Evolutionary conservation across 2,329 filamentous ascomycete genomes (phyloP), one percentile per base, ranked within the genome.

Genomic region (Diaporthe humulicola): DNA sequence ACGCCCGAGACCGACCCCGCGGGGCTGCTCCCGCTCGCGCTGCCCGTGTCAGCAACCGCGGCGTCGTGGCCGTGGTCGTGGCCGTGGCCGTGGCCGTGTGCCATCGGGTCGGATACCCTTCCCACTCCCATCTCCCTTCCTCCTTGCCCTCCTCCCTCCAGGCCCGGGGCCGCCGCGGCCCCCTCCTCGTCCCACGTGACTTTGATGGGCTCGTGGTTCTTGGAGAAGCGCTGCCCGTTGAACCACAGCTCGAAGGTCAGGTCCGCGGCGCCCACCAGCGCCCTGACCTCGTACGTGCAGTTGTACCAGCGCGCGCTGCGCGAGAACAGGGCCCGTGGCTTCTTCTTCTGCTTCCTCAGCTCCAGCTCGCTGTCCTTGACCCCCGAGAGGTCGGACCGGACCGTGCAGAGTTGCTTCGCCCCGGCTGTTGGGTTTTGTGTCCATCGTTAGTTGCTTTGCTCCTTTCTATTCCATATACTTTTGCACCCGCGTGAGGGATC

Each of bases 231-330:
- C 33, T 82, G 79, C 1, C 84, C 84, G 0, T 79, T 82, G 73
- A 85, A 86, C 86, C 85, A 87, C 3, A 87, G 73, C 76, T 80
- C 84, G 60, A 87, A 87, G 8, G 81, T 78, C 48, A 92, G 81
- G 73, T 92, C 90, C 0, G 90, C 87, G 0, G 88, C 86, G 0
- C 88, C 89, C 4, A 89, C 87, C 48, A 90, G 83, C 5, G 90
- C 88, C 73, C 89, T 86, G 0, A 92, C 86, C 67, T 89, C 87
- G 70, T 87, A 87, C 9, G 80, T 80, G 60, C 83, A 85, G 5
- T 85, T 76, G 57, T 84, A 87, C 71, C 82, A 87, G 52, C 80
- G 83, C 69, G 81, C 80, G 12, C 84, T 82, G 22, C 79, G 80
- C 10, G 78, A 78, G 70, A 85, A 83, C 25, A 83, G 81, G 0